Conservation (phyloP, 306 rosid species). For the Calophaca sinica region DNA sequence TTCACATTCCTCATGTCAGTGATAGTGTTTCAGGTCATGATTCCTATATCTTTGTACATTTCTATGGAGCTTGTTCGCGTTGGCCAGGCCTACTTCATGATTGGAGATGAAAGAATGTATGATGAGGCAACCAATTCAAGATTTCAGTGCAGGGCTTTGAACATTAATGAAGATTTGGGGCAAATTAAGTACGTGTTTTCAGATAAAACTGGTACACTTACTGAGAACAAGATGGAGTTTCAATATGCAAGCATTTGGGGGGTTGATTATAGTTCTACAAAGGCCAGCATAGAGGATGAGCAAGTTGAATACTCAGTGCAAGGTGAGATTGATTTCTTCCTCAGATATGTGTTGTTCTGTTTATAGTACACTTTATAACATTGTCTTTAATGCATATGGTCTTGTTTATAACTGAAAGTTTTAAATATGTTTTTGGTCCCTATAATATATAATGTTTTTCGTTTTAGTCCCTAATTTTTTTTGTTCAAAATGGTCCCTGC, state of each 20-base stretch:
- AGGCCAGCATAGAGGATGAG: slow-evolving; percentile 44
- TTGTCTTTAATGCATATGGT: not conserved
- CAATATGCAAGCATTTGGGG: slow-evolving; percentile 93
- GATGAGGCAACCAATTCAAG: slow-evolving; percentile 80
- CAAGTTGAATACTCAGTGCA: slow-evolving; percentile 56
- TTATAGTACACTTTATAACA: not conserved
- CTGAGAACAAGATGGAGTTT: slow-evolving; percentile 98
- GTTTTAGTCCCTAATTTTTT: too few species aligned
- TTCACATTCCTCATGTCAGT: slow-evolving; percentile 97
- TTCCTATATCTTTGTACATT: slow-evolving; percentile 95
- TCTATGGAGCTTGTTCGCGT: slow-evolving; percentile 97
- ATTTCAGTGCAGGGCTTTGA: slow-evolving; percentile 92
- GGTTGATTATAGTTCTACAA: slow-evolving; percentile 69
- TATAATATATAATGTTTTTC: too few species aligned
- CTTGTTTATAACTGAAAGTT: not conserved
- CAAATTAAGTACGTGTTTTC: slow-evolving; percentile 92
- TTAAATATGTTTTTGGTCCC: too few species aligned
- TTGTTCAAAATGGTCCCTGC: too few species aligned
- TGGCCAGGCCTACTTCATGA: slow-evolving; percentile 97
- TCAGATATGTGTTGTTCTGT: not conserved
- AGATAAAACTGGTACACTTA: slow-evolving; percentile 96
- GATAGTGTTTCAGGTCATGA: slow-evolving; percentile 94
- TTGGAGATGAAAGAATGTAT: slow-evolving; percentile 69
- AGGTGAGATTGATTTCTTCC: slow-evolving; percentile 56
- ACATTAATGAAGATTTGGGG: slow-evolving; percentile 95